Conservation (phyloP, 2,329 filamentous ascomycete species). For the Chrysoporthe austroafricana region DNA sequence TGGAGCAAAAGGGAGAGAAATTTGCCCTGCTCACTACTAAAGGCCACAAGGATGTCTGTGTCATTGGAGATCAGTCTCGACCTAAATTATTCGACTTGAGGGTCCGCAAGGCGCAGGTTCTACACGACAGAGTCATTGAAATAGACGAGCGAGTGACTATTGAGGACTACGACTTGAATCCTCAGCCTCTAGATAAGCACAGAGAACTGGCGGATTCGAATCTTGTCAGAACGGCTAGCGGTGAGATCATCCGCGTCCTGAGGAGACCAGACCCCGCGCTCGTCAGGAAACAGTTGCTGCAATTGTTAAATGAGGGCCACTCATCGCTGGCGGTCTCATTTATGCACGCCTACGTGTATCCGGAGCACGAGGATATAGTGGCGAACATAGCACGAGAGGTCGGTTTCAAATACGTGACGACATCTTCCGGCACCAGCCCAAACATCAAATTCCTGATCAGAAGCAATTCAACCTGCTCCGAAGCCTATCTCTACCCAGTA, state of each 20-base stretch:
- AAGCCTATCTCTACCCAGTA: constrained; percentile 73
- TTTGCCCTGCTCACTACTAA: constrained; percentile 73
- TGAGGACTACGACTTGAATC: constrained; percentile 71
- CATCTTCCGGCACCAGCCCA: constrained; percentile 69
- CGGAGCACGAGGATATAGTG: constrained; percentile 65
- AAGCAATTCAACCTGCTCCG: constrained; percentile 70
- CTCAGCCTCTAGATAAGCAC: constrained; percentile 55
- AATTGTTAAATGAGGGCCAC: constrained; percentile 61
- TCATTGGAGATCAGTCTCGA: constrained; percentile 73
- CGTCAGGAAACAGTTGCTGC: constrained; percentile 60
- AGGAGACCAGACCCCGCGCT: constrained; percentile 53
- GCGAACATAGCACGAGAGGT: constrained; percentile 58
- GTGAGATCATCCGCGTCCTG: constrained; percentile 67
- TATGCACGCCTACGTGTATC: constrained; percentile 72
- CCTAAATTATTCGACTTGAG: constrained; percentile 74
- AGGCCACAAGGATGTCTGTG: constrained; percentile 71
- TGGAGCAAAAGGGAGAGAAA: constrained; percentile 72
- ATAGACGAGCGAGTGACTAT: constrained; percentile 73
- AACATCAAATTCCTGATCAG: constrained; percentile 73
- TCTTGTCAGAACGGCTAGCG: constrained; percentile 64
- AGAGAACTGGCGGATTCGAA: constrained; percentile 41
- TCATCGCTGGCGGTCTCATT: constrained; percentile 53
- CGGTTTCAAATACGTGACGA: constrained; percentile 69
- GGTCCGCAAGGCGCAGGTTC: constrained; percentile 67
- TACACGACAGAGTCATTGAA: constrained; percentile 71